Base-by-base conservation (phyloP, 2,329 filamentous ascomycete species). In the Monilinia fructigena region DNA sequence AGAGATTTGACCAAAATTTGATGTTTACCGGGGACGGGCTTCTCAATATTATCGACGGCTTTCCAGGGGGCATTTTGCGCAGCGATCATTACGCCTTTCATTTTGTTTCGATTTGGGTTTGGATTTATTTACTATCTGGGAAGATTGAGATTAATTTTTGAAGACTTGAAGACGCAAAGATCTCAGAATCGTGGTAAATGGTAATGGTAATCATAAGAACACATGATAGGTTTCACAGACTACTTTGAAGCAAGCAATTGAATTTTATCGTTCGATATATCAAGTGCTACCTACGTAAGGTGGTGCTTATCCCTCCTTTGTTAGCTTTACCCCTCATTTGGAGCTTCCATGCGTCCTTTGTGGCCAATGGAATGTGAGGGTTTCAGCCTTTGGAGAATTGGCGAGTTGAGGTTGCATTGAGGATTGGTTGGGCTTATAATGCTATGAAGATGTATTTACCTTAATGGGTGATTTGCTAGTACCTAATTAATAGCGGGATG, bases 1-100 rank as follows among this genome's bases (percentile, higher is more conserved):
- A 79, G 72, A 8, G 74, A 77, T 67, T 77, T 79, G 5, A 79
- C 77, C 2, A 79, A 69, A 3, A 75, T 73, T 56, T 79, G 77
- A 11, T 73, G 73, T 7, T 71, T 69, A 7, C 72, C 74, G n/a
- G 77, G 77, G 0, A 47, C 72, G 6, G 75, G 76, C 26, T 70
- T 68, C 16, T 68, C 67, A 18, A 76, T 59, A 18, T 66, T 64
- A 16, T 73, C 68, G 5, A 72, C 54, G 31, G 35, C 26, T 28
- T 55, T 23, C 62, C 62, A 65, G n/a, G 40, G 23, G 28, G 53
- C 40, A 45, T 56, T 58, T 7, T 5, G 28, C 16, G 5, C 23
- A 4, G 45, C 38, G 40, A 59, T 47, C 14, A 59, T 28, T 28
- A 65, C 53, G 8, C 62, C 62, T 65, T 48, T 65, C 62, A 65